Evolutionary conservation across 129 eudicot species (phyloP).

Genomic region (Centaurea solstitialis): DNA sequence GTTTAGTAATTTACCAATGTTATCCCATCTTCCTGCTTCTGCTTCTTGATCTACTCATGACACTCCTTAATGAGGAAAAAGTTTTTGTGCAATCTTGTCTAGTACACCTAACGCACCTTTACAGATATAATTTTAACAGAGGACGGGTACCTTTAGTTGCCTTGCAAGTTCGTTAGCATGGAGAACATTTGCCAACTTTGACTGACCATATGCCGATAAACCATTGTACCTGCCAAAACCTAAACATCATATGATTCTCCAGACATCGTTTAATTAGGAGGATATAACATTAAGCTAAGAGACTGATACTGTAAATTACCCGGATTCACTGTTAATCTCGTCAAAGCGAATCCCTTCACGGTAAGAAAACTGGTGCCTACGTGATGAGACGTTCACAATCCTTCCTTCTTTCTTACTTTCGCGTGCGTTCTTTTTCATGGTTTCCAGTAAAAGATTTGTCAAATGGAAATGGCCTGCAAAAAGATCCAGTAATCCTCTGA

Average conservation of each 20-base stretch:
- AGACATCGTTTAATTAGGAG: background rate
- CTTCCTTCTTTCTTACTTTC: conserved; percentile 56
- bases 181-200: conserved; percentile 64
- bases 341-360: conserved; percentile 67
- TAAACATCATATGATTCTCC: background rate
- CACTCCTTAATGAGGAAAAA: background rate
- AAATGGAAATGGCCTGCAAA: conserved; percentile 69
- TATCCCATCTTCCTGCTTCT: background rate
- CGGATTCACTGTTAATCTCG: conserved; percentile 52
- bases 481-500: conserved; percentile 5
- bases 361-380: conserved; percentile 56
- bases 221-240: conserved; percentile 46
- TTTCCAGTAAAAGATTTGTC: conserved; percentile 68
- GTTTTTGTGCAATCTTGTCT: too few species aligned
- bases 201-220: conserved; percentile 68
- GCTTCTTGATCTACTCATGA: background rate
- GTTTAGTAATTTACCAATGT: background rate
- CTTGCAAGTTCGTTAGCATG: conserved; percentile 68
- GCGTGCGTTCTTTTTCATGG: conserved; percentile 57
- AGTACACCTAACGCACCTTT: background rate
- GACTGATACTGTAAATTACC: conserved; percentile 29
- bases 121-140: background rate
- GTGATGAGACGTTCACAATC: conserved; percentile 70
- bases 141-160: conserved; percentile 42
- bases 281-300: background rate